These are phyloP conservation scores for Spathaspora passalidarum DNA, from an alignment of 805 yeast species.

Conservation along the genomic window DNA sequence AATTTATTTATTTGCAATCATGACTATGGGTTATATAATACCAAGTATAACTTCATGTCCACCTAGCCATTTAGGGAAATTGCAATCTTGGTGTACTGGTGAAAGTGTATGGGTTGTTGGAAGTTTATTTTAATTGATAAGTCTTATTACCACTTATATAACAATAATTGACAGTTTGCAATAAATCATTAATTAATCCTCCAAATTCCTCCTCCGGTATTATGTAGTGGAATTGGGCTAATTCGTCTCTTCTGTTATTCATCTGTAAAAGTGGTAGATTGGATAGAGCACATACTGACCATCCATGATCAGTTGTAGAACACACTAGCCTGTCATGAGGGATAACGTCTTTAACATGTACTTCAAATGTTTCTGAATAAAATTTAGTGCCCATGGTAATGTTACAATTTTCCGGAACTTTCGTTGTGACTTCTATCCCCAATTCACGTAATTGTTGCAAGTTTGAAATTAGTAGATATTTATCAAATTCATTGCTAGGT, in stretches of 20 bases:
- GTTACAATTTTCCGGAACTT: constrained; percentile 16
- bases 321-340: constrained; percentile 14
- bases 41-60: constrained; percentile 52
- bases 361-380: constrained; percentile 30
- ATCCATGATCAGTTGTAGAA: constrained; percentile 32
- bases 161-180: constrained; percentile 28
- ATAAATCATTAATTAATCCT: constrained; percentile 14
- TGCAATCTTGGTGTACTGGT: constrained; percentile 29
- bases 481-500: constrained; percentile 16
- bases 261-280: constrained; percentile 34
- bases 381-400: constrained; percentile 28
- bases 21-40: constrained; percentile 50
- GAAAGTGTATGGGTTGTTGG: constrained; percentile 32
- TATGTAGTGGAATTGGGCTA: constrained; percentile 27
- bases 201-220: constrained; percentile 6
- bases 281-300: constrained; percentile 38
- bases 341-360: constrained; percentile 11
- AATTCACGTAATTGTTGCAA: constrained; percentile 7
- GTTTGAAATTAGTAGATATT: constrained; percentile 18
- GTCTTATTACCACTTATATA: constrained; percentile 35
- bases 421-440: not conserved
- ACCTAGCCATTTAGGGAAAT: constrained; percentile 19
- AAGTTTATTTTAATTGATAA: constrained; percentile 13
- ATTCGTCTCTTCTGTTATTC: constrained; percentile 31
- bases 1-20: constrained; percentile 51